Conservation (phyloP, 2,329 filamentous ascomycete species). For the Penicillium sp. region DNA sequence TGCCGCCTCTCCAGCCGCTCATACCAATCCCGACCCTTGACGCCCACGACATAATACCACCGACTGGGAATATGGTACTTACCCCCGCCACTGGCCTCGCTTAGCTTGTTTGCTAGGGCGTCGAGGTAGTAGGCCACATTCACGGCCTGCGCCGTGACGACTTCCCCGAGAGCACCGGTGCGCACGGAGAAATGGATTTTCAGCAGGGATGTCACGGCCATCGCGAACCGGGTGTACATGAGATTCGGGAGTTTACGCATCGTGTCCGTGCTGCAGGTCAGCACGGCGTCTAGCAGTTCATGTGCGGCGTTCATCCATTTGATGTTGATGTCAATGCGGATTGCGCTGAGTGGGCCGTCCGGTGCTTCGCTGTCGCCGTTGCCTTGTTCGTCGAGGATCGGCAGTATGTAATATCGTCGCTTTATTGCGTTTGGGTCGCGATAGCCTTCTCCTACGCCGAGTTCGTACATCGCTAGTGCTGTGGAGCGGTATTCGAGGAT, state of each 20-base stretch:
- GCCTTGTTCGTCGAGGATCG: conserved; percentile 22
- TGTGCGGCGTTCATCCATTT: conserved; percentile 42
- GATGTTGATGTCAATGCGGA: conserved; percentile 38
- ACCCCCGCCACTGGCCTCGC: conserved; percentile 34
- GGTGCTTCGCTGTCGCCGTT: conserved; percentile 13
- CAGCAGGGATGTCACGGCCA: conserved; percentile 35
- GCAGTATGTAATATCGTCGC: conserved; percentile 35
- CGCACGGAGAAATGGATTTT: conserved; percentile 39
- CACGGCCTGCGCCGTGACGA: conserved; percentile 31
- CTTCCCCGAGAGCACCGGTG: conserved; percentile 32
- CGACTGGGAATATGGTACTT: conserved; percentile 37
- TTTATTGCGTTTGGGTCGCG: conserved; percentile 38
- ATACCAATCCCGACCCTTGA: conserved; percentile 36
- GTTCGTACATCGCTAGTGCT: conserved; percentile 35
- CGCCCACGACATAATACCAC: conserved; percentile 35
- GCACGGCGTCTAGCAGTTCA: conserved; percentile 33
- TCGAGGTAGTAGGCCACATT: conserved; percentile 36
- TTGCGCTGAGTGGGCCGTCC: conserved; percentile 29
- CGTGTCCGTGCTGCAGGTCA: conserved; percentile 35
- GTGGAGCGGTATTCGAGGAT: conserved; percentile 34
- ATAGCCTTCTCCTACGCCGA: conserved; percentile 38
- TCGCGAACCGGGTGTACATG: conserved; percentile 34
- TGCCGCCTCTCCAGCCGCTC: conserved; percentile 31
- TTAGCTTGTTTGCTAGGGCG: conserved; percentile 30
- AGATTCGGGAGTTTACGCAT: conserved; percentile 38